A percentile compares a stretch with the other conserved stretches of the same genome.
Conservation (phyloP, 306 rosid genomes). For the Acacia acuminata region DNA sequence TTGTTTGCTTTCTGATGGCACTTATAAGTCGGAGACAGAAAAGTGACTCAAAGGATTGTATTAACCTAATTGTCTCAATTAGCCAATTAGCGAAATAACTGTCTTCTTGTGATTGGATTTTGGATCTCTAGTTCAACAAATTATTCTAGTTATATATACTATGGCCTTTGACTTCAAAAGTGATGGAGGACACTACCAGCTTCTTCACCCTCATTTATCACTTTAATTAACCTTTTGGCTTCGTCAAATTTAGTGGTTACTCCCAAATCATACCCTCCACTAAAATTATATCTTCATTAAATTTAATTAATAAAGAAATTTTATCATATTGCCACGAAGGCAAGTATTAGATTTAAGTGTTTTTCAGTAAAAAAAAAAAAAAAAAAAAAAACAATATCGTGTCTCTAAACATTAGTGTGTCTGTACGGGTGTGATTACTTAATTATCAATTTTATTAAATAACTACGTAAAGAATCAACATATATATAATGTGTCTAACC, state of each 20-base stretch:
- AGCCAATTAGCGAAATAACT: not conserved
- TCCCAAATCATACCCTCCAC: not conserved
- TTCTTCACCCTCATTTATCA: not conserved
- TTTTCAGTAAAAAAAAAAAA: not conserved
- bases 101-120: slow-evolving; percentile 31
- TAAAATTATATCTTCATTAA: not conserved
- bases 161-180: not conserved
- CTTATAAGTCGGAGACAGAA: not conserved
- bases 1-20: not conserved
- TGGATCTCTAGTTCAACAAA: not conserved
- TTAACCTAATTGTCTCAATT: slow-evolving; percentile 2
- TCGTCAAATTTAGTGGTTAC: not conserved
- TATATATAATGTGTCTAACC: not conserved
- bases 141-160: not conserved
- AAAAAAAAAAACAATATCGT: not conserved
- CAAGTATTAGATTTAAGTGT: not conserved
- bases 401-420: not conserved
- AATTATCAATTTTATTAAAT: not conserved
- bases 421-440: not conserved
- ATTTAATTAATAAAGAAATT: not conserved
- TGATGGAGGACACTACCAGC: not conserved
- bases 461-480: not conserved
- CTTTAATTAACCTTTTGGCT: not conserved
- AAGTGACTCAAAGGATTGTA: slow-evolving; percentile 14
- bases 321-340: not conserved